Evolutionary conservation across 805 yeast genomes (phyloP), one percentile per base, ranked within the genome.

Genomic region (Blastobotrys muscicola): DNA sequence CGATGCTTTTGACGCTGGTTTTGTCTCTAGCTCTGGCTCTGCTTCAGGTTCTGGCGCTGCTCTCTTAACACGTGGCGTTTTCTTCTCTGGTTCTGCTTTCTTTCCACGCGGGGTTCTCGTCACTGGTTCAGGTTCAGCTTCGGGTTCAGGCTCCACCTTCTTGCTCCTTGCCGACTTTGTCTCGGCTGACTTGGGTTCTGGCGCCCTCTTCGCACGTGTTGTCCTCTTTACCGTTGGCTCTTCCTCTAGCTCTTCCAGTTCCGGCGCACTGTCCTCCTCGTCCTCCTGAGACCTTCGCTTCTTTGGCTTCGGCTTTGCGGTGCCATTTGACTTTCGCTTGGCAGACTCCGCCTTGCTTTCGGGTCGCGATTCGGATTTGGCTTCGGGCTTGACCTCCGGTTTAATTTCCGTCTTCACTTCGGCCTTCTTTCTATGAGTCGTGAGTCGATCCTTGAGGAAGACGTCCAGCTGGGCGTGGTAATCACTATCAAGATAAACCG

Each of bases 401-500:
- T 32, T 23, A 8, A 20, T 38, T 29, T 20, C 32, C 8, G 41
- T 29, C 11, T 11, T n/a, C 4, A 11, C 33, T 12, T 38, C 14
- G n/a, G 39, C 30, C 31, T 11, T 36, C 13, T 23, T 16, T 14
- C 14, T 13, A 32, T 13, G 29, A n/a, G 15, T 36, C 11, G 39
- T 36, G 16, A 14, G 4, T 10, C n/a, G 14, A 8, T 32, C 37
- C 16, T 42, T 37, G 13, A 29, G 33, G 16, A 49, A 29, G 8
- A 33, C 32, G 20, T 46, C 43, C 8, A 51, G 20, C 43, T 37
- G 14, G 40, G 37, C 12, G 70, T 58, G 16, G 73, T 31, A 53
- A 0, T 55, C 54, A 11, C 76, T 80, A 1, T 78, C 70, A 32
- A 85, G 68, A 52, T 70, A 85, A 2, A 76, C 70, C 13, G 66